These are phyloP conservation scores for Odontarrhena argentea DNA, from an alignment of 345 rosid genomes.

Conservation along the genomic window DNA sequence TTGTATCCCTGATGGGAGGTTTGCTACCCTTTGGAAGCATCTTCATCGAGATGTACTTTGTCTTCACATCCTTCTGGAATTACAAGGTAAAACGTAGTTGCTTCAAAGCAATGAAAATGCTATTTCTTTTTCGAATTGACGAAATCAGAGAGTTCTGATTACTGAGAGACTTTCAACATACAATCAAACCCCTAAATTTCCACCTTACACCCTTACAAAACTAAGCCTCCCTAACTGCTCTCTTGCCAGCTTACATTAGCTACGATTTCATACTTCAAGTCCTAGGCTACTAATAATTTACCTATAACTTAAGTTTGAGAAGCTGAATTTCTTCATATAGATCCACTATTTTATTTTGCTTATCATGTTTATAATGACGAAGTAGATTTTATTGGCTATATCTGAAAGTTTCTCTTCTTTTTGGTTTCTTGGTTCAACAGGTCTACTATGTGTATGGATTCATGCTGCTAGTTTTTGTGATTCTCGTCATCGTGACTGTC, in stretches of 20 bases:
- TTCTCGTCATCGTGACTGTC: slow-evolving; percentile 80
- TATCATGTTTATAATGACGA: not conserved
- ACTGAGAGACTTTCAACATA: not conserved
- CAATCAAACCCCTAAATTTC: slow-evolving; percentile 1
- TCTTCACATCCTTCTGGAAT: slow-evolving; percentile 97
- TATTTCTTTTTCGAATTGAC: not conserved
- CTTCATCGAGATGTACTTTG: slow-evolving; percentile 96
- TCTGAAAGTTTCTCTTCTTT: not conserved
- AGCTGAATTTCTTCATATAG: slow-evolving; percentile 1
- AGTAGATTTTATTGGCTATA: not conserved
- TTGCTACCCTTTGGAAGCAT: slow-evolving; percentile 93
- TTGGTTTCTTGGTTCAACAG: slow-evolving; percentile 43
- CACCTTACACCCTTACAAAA: not conserved
- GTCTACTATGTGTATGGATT: slow-evolving; percentile 94
- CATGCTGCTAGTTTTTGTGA: slow-evolving; percentile 86
- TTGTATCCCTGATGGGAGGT: slow-evolving; percentile 94
- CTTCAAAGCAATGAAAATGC: slow-evolving; percentile 11
- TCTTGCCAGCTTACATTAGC: not conserved
- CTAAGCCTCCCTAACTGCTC: not conserved
- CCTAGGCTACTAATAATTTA: not conserved
- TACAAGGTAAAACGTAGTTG: slow-evolving; percentile 67
- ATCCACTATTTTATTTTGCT: not conserved
- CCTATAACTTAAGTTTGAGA: slow-evolving; percentile 7
- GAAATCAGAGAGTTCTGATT: not conserved
- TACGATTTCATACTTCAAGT: not conserved